Evolutionary conservation across 2,329 filamentous ascomycete genomes (phyloP), one percentile per base, ranked within the genome.

Genomic region (Cytospora leucostoma): DNA sequence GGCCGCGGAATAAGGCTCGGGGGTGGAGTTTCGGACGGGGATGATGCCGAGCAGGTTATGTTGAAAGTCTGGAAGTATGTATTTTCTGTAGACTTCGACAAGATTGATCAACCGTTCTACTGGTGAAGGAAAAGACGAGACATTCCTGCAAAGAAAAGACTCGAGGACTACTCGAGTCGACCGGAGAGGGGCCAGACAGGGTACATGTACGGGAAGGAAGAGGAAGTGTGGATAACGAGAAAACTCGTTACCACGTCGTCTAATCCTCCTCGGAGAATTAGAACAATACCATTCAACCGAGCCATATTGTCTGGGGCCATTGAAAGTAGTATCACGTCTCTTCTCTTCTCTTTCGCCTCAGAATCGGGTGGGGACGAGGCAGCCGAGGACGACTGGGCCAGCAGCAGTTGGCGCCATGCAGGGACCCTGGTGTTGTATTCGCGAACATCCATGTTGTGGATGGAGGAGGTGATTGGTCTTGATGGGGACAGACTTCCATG

Each of bases 401-500:
- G 34, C 35, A 56, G 47, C 50, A 49, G 56, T 54, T 63, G 61
- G 61, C 64, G 64, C 64, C 57, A 58, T 65, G 11, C 21, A 21
- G 49, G 55, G 63, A 37, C 53, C 54, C 49, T 55, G 63, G 61
- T 35, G 51, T 40, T 38, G 54, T 34, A 47, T 33, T 58, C 34
- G 49, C 63, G 55, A 47, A 49, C 49, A 52, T 35, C 55, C 53
- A 54, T 54, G 49, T 52, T 21, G 58, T 47, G 55, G 54, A 13
- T 34, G 40, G 44, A 49, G 13, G 34, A 52, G 44, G 61, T 65
- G 64, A 64, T 64, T 65, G 64, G 61, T 34, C 33, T 12, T 54
- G 21, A 34, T 19, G 50, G 47, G 21, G 38, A 49, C 50, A 19
- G 35, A 33, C 51, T 50, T 54, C 44, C 52, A 53, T 11, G 19